Evolutionary conservation across 1,284 basidiomycete species (phyloP), one percentile per base, ranked within the genome.

Genomic region (Trametes hirsuta): DNA sequence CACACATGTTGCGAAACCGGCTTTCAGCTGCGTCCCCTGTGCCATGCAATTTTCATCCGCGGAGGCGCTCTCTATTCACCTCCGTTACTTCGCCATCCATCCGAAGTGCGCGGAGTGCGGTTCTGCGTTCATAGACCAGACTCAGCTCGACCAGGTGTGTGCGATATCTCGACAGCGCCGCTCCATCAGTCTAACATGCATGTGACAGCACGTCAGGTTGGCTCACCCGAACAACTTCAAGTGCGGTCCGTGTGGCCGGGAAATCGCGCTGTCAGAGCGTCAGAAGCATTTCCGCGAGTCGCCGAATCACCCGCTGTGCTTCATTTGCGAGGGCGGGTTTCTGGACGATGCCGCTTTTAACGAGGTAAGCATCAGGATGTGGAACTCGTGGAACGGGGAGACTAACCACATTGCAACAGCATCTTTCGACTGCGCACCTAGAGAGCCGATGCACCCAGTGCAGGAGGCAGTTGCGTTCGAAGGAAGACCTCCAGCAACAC

Each of bases 311-410:
- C 65, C 63, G 1, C 36, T 30, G 2, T 69, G 68, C 41, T 54
- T 59, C 46, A 40, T 59, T 11, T 69, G 68, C 25, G 47, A 49
- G 14, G 53, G 55, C 10, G 65, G 66, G 1, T 69, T 65, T 41
- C 21, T 47, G 5, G 48, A 58, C 24, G 54, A 66, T 8, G 2
- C 41, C 5, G 52, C 51, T 15, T 46, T 61, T 24, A 51, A 55
- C 30, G 36, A 64, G 45, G 68, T 66, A n/a, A 37, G 41, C 11
- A 37, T 37, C 6, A n/a, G n/a, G 35, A 14, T 36, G n/a, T 22
- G 22, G 21, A 25, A 3, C 40, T 47, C 9, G 15, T 9, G 14
- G 22, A 18, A 34, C 14, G 11, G 14, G 4, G 40, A 6, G 10
- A 47, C 9, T 36, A 37, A 18, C 21, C 5, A 22, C 9, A 30